phyloP scores from a whole-genome alignment of 768 basidiomycete genomes.

The Lactarius hengduanensis region DNA sequence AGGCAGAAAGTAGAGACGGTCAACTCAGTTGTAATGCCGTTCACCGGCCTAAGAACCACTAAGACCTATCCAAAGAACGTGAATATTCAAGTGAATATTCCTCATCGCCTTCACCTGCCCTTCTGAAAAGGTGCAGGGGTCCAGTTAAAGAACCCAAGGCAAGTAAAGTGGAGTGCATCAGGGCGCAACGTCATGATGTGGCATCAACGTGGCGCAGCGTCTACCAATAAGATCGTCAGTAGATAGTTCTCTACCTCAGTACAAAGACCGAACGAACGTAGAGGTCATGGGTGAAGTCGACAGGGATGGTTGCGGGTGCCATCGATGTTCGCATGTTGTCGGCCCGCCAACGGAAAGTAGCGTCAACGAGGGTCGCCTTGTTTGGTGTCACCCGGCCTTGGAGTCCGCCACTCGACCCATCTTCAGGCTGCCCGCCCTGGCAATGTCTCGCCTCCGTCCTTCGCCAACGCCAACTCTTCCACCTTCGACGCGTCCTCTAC shows the following conservation, averaged over 20 bases:
- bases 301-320: background rate
- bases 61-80: background rate
- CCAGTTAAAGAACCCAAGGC: background rate
- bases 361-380: background rate
- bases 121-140: background rate
- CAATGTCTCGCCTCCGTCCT: conserved; percentile 35
- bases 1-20: background rate
- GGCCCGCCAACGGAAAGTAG: background rate
- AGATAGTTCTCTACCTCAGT: background rate
- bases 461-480: conserved; percentile 23
- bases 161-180: no score
- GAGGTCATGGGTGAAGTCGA: background rate
- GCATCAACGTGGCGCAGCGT: background rate
- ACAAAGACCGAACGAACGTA: background rate
- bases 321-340: background rate
- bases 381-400: background rate
- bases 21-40: background rate
- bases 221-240: background rate
- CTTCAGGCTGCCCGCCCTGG: background rate
- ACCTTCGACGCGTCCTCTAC: conserved; percentile 43
- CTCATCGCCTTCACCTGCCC: background rate
- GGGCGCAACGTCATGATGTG: background rate
- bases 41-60: background rate
- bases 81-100: background rate
- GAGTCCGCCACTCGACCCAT: background rate